A percentile compares a stretch with the other conserved stretches of the same genome.
Evolutionary conservation across 2,329 filamentous ascomycete species (phyloP).

Genomic region (Aspergillus piperis): DNA sequence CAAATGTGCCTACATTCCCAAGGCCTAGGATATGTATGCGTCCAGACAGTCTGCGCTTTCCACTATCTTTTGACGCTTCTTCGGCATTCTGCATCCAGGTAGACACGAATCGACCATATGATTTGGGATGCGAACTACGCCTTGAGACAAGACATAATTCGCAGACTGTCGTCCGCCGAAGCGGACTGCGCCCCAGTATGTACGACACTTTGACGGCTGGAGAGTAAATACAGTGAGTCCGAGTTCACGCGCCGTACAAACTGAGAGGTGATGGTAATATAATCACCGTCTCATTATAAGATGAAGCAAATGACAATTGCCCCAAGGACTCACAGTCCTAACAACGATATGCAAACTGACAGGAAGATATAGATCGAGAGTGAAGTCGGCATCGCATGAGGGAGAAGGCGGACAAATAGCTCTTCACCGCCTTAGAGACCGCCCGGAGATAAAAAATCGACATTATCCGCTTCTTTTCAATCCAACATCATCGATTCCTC

Average conservation of each 20-base stretch:
- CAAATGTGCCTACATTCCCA: conserved; percentile 75
- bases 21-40: conserved; percentile 67
- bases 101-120: conserved; percentile 22
- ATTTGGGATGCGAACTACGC: neutral
- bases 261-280: neutral
- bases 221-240: neutral
- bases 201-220: conserved; percentile 38
- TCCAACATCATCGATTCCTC: conserved; percentile 6
- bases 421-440: conserved; percentile 24
- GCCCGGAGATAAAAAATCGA: conserved; percentile 25
- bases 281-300: neutral
- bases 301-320: neutral
- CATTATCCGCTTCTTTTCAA: conserved; percentile 7
- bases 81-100: conserved; percentile 32
- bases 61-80: conserved; percentile 22
- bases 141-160: conserved; percentile 16
- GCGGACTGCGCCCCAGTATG: conserved; percentile 35
- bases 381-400: neutral
- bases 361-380: neutral
- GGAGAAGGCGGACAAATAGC: neutral
- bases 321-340: neutral
- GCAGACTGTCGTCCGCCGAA: conserved; percentile 31
- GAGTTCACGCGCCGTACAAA: neutral
- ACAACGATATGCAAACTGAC: neutral
- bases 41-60: conserved; percentile 33